Percentiles rank a stretch among this genome's conserved stretches.
Conservation (phyloP, 176 grass and related monocot genomes). For the Ensete glaucum region DNA sequence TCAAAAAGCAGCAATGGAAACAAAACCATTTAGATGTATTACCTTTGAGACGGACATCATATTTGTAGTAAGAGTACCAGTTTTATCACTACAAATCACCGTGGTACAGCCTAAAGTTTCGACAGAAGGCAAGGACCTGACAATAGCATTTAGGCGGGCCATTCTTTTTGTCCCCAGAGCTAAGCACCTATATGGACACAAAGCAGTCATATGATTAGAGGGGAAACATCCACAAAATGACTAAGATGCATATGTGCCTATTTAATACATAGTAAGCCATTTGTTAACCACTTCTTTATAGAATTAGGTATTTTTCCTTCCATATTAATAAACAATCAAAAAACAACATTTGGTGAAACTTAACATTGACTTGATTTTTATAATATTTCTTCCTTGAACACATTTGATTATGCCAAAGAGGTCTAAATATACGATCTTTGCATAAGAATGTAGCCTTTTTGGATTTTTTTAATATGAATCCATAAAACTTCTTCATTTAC, state of each 20-base stretch:
- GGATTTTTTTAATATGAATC: too few species aligned
- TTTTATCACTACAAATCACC: conserved; percentile 97
- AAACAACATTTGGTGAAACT: background rate
- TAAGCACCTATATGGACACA: conserved; percentile 58
- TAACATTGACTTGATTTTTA: background rate
- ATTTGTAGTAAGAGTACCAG: conserved; percentile 95
- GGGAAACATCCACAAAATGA: background rate
- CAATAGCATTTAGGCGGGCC: conserved; percentile 92
- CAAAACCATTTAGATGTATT: conserved; percentile 2
- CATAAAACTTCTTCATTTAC: too few species aligned
- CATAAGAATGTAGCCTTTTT: too few species aligned
- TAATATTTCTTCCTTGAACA: too few species aligned
- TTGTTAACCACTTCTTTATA: background rate
- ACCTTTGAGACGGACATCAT: conserved; percentile 99
- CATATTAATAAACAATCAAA: background rate
- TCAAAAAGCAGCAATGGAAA: background rate
- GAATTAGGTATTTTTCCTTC: background rate
- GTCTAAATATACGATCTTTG: too few species aligned
- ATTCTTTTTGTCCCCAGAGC: conserved; percentile 99
- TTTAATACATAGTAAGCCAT: background rate
- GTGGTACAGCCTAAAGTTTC: conserved; percentile 98
- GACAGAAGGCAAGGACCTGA: conserved; percentile 88
- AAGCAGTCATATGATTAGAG: background rate
- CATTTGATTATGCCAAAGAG: too few species aligned
- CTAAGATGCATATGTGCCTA: background rate